Conservation (phyloP, 495 filamentous ascomycete genomes). For the Polyplosphaeria fusca region DNA sequence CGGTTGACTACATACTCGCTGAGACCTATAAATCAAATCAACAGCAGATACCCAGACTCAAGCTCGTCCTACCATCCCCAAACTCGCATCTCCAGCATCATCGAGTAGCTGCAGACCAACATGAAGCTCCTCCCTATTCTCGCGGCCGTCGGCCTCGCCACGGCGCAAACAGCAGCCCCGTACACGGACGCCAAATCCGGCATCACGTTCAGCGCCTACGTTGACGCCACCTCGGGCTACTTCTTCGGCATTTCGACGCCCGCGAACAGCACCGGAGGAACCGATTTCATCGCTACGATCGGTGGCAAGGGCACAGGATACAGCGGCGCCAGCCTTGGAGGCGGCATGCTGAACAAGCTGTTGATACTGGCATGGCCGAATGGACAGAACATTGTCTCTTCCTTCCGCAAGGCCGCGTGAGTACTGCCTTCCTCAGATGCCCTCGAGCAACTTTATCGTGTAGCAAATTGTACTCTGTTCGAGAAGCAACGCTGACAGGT, state of each 20-base stretch:
- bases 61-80: too few species aligned
- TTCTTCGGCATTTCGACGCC: slow-evolving; percentile 30
- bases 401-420: slow-evolving; percentile 24
- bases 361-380: slow-evolving; percentile 33
- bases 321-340: slow-evolving; percentile 24
- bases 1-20: background rate
- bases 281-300: slow-evolving; percentile 30
- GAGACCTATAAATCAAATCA: too few species aligned
- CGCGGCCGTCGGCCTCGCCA: background rate
- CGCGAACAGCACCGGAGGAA: slow-evolving; percentile 4
- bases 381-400: slow-evolving; percentile 12
- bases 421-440: background rate
- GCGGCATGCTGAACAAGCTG: slow-evolving; percentile 26
- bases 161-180: slow-evolving; percentile 11
- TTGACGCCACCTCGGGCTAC: slow-evolving; percentile 9
- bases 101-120: background rate
- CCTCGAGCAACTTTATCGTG: too few species aligned
- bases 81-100: background rate
- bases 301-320: slow-evolving; percentile 32
- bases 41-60: too few species aligned
- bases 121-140: slow-evolving; percentile 27
- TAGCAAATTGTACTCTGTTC: too few species aligned
- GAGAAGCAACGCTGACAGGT: too few species aligned
- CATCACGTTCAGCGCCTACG: slow-evolving; percentile 30
- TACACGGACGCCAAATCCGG: slow-evolving; percentile 31